Base-by-base conservation (phyloP, 257 asterid species). In the Verbena officinalis region DNA sequence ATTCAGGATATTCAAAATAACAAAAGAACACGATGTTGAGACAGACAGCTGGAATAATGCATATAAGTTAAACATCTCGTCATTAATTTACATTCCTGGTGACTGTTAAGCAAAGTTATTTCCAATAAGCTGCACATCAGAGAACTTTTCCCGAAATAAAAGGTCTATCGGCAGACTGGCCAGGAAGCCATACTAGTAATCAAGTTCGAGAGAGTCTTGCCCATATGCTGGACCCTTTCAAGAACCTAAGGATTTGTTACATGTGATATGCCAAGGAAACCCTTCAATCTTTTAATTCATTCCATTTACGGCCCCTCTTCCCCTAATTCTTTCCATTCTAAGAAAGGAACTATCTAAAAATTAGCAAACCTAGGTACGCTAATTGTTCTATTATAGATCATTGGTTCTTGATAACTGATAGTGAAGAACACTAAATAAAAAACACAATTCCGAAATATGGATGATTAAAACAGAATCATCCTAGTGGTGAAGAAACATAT, bases 61-160 rank as follows among this genome's bases (percentile, higher is more conserved):
- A 21, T 1, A 27, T 36, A 55, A n/a, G n/a, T 72, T 46, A 39
- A 67, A 59, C 55, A 40, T 39, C 33, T 24, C 57, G 46, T 44
- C 38, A 21, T n/a, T 22, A 54, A 52, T 16, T 42, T 20, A 52
- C 60, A 20, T 20, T 48, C 14, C 40, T 13, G 31, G 46, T 43
- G 45, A 53, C 12, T 20, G 12, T 1, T 39, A 31, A 40, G 31
- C 12, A 8, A 64, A 44, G 14, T 21, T 3, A 33, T 36, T 55
- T 14, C 57, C 65, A 24, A 50, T 45, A 55, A 44, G 64, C 48
- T 44, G 36, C 58, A 22, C 44, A 38, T 13, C 46, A 39, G 19
- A 33, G 38, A 20, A 13, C 33, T 27, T 51, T 24, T 20, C 51
- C 45, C 53, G 31, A 54, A 20, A 52, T 7, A 19, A 4, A 2